Evolutionary conservation across 768 basidiomycete species (phyloP).

Genomic region (Boletellus ananiceps): DNA sequence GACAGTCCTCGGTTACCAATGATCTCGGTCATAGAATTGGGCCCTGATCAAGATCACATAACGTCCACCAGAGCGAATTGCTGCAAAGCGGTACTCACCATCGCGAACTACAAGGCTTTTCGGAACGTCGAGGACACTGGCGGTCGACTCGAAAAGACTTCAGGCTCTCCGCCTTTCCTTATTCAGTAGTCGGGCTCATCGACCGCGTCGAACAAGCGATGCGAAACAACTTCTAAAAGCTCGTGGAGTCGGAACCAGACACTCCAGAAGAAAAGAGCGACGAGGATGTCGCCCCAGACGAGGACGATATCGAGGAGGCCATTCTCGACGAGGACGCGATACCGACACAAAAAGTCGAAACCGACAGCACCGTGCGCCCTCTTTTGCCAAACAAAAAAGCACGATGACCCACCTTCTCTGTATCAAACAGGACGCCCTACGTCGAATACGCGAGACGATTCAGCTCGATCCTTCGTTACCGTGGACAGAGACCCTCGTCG

Average conservation of each 20-base stretch:
- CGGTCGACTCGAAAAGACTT: conserved; percentile 18
- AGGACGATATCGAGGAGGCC: conserved; percentile 64
- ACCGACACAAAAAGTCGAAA: conserved; percentile 63
- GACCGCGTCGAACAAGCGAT: conserved; percentile 6
- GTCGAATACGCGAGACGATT: conserved; percentile 75
- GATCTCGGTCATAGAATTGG: too few relatives aligned
- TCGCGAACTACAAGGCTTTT: conserved; percentile 4
- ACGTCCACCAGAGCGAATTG: background rate
- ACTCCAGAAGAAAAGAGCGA: conserved; percentile 27
- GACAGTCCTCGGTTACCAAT: too few relatives aligned
- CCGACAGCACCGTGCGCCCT: conserved; percentile 67
- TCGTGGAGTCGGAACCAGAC: conserved; percentile 8
- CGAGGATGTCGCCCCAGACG: conserved; percentile 59
- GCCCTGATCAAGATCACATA: conserved; percentile 38
- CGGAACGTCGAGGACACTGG: background rate
- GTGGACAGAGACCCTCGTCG: conserved; percentile 79
- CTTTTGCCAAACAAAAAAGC: background rate
- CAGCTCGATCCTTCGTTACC: conserved; percentile 68
- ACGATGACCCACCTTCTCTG: too few relatives aligned
- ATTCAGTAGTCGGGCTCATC: conserved; percentile 8
- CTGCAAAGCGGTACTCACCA: conserved; percentile 8
- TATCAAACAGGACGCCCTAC: conserved; percentile 60
- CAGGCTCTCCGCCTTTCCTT: conserved; percentile 14
- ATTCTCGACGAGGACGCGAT: conserved; percentile 75
- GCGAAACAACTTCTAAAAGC: conserved; percentile 10